Base-by-base conservation (phyloP, 352 stramenopile genomes). In the Phytopythium mirpurense region DNA sequence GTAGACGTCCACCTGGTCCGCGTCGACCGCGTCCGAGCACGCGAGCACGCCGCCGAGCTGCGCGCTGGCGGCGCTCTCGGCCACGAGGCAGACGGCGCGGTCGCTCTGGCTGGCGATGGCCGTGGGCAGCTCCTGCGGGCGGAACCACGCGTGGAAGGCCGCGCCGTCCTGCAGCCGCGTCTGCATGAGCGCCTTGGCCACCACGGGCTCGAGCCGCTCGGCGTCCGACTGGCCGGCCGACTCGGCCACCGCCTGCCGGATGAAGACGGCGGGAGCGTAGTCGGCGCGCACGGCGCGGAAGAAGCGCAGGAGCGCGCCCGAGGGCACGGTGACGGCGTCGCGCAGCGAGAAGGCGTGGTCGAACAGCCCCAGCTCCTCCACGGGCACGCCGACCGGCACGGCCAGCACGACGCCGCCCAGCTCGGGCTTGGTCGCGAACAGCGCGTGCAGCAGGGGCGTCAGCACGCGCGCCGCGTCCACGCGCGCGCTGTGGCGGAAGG, bases 291-390 rank as follows among this genome's bases (percentile, higher is more conserved):
- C 59, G 3, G 71, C 72, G 5, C 77, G 74, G 41, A 81, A 89
- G 57, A 89, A 89, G 42, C 74, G 65, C n/a, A 79, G 60, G 1
- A 85, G 38, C 1, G 70, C 78, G 19, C 64, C 76, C 0, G 56
- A 63, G 27, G 65, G 70, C 4, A 85, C 51, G 23, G 67, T 68
- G 45, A 89, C 54, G 0, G 60, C 62, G 44, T 89, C 75, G 44
- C 65, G 75, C 21, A 65, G 72, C 23, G 75, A 84, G 56, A 87
- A 83, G 24, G 64, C 52, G 41, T 89, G 78, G n/a, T 64, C 57
- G 37, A 89, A 86, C 32, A 86, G 65, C n/a, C 60, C 65, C 24
- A 86, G 53, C 19, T 82, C 70, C 12, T 84, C 73, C 2, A 86
- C 44, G 21, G 83, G 70, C 2, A 83, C 68, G 11, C 78, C 73